phyloP scores from a whole-genome alignment of 1,284 basidiomycete species.

The Spongispora temasekensis region DNA sequence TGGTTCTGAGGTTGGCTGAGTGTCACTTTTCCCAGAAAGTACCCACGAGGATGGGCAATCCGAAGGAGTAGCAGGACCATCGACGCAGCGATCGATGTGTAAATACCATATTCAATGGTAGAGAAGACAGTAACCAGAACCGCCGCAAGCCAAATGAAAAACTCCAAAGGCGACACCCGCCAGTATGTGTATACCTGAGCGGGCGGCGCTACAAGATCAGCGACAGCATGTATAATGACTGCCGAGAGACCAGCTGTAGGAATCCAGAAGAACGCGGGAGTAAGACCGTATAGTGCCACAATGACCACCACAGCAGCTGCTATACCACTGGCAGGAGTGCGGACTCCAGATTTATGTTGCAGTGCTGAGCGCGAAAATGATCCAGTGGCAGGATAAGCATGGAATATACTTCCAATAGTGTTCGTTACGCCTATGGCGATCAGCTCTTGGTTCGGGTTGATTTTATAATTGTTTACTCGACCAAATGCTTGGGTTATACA shows the following conservation, averaged over 20 bases:
- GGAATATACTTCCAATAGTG: conserved; percentile 82
- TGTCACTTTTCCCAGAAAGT: conserved; percentile 83
- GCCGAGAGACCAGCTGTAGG: conserved; percentile 82
- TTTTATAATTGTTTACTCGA: conserved; percentile 95
- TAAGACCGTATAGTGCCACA: conserved; percentile 92
- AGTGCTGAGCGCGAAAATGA: conserved; percentile 98
- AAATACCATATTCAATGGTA: conserved; percentile 93
- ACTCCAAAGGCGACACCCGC: conserved; percentile 93
- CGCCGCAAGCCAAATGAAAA: conserved; percentile 86
- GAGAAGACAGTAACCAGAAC: conserved; percentile 90
- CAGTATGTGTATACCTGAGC: conserved; percentile 90
- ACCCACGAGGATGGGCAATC: conserved; percentile 86
- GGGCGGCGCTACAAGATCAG: conserved; percentile 89
- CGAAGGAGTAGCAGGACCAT: conserved; percentile 85
- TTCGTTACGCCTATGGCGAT: conserved; percentile 97
- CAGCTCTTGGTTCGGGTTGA: conserved; percentile 96
- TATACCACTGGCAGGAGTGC: conserved; percentile 91
- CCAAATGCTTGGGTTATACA: conserved; percentile 71
- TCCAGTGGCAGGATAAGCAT: conserved; percentile 95
- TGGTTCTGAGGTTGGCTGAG: conserved; percentile 40
- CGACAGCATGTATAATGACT: conserved; percentile 95
- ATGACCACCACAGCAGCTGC: conserved; percentile 88
- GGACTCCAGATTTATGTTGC: conserved; percentile 95
- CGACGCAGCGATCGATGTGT: conserved; percentile 84
- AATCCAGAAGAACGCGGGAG: conserved; percentile 89